Evolutionary conservation across 2,329 filamentous ascomycete species (phyloP).

Genomic region (Apiospora rasikravindrae): DNA sequence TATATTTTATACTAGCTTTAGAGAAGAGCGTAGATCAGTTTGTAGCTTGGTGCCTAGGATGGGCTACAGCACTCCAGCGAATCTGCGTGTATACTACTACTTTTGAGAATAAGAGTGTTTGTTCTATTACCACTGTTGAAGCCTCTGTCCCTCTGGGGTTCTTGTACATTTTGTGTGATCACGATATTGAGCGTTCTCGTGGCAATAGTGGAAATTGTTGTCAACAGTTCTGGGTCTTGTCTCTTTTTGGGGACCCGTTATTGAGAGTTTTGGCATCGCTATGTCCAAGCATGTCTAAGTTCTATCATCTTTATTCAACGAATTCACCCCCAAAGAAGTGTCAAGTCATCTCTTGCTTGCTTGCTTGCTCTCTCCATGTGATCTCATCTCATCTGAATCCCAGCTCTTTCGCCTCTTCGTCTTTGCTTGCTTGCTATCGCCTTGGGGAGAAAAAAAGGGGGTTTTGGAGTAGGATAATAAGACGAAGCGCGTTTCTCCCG

Average conservation of each 20-base stretch:
- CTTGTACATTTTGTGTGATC: neutral
- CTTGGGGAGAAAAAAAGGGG: neutral
- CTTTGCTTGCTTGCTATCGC: neutral
- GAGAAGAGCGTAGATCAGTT: slow-evolving; percentile 7
- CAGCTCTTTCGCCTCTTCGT: neutral
- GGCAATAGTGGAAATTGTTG: neutral
- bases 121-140: neutral
- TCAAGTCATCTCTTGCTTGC: neutral
- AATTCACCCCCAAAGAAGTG: neutral
- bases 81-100: neutral
- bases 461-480: neutral
- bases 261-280: neutral
- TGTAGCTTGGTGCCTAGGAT: neutral
- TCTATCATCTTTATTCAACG: slow-evolving; percentile 1
- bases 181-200: neutral
- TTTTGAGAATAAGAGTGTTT: neutral
- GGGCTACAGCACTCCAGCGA: neutral
- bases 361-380: neutral
- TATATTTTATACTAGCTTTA: neutral
- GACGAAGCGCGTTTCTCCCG: neutral
- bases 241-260: neutral
- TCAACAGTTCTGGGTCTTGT: neutral
- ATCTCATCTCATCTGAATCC: neutral
- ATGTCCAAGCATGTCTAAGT: neutral
- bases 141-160: neutral